Conservation (phyloP, 2,329 filamentous ascomycete genomes). For the Exophiala sp. region DNA sequence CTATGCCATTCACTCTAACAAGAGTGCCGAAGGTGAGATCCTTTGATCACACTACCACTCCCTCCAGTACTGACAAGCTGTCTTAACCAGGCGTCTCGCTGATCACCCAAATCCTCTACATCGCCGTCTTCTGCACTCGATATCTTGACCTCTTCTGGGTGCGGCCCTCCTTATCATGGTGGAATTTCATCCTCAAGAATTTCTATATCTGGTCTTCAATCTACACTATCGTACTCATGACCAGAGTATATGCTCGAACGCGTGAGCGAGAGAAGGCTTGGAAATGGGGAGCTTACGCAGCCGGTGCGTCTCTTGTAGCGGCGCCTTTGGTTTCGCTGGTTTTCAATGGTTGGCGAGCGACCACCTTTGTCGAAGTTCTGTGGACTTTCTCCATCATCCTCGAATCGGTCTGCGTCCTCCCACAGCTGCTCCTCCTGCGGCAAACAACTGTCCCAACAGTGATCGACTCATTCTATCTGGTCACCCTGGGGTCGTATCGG, state of each 20-base stretch:
- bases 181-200: conserved; percentile 80
- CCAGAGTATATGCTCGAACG: conserved; percentile 77
- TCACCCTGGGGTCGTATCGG: conserved; percentile 80
- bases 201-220: conserved; percentile 79
- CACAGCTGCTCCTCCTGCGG: conserved; percentile 82
- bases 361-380: conserved; percentile 52
- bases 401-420: conserved; percentile 83
- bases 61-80: not conserved
- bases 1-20: conserved; percentile 81
- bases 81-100: conserved; percentile 66
- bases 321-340: conserved; percentile 69
- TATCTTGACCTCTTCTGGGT: conserved; percentile 73
- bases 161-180: conserved; percentile 40
- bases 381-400: conserved; percentile 89
- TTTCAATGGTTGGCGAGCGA: conserved; percentile 51
- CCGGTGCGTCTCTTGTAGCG: conserved; percentile 59
- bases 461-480: conserved; percentile 92
- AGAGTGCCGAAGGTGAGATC: conserved; percentile 68
- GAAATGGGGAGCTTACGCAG: conserved; percentile 71
- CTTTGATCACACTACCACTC: not conserved
- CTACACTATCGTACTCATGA: conserved; percentile 85
- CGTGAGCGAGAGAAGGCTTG: conserved; percentile 86
- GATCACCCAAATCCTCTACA: conserved; percentile 81
- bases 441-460: conserved; percentile 95
- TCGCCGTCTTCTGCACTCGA: conserved; percentile 74